Base-by-base conservation (phyloP, 2,329 filamentous ascomycete genomes). In the Xylaria sp. region DNA sequence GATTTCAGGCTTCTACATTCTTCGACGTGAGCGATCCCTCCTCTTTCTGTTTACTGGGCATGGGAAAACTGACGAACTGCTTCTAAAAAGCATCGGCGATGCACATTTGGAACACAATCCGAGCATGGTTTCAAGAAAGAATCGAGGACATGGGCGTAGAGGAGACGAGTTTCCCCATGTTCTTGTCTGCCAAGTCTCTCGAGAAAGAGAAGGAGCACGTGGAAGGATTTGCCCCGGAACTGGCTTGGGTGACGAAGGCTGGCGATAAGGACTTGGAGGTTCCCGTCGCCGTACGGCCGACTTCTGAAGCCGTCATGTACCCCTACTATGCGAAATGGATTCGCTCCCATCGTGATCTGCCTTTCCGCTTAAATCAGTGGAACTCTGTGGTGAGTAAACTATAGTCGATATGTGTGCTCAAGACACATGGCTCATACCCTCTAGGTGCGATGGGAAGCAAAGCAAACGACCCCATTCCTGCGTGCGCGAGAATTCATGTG, bases 121-220 rank as follows among this genome's bases (percentile, higher is more conserved):
- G 86, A 72, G 85, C 86, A 70, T 89, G 86, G 86, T 90, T 90
- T 77, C 83, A 86, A 70, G 80, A 82, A 70, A 87, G 88, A 71
- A 99, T 98, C 76, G 94, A 96, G 84, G 88, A 85, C 52, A 87
- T 98, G 83, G 94, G 92, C 59, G 94, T 98, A 59, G 92, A 95
- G 78, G 96, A 99, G 82, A 91, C 92, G 76, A 97, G 92, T 78
- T 99, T 99, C 79, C 95, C 95, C 64, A 90, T 99, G 78, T 99
- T 97, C 80, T 87, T 99, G 68, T 96, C 92, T 17, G 84, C 92
- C 74, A 96, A 96, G 79, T 96, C 96, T 42, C 81, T 99, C 67
- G 85, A 87, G 75, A 87, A 86, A 25, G 37, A 35, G 40, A 60
- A 43, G 23, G 45, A 52, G 38, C 19, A 60, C 25, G 49, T 55